phyloP scores from a whole-genome alignment of 179 eudicot species.

The Beta corolliflora region DNA sequence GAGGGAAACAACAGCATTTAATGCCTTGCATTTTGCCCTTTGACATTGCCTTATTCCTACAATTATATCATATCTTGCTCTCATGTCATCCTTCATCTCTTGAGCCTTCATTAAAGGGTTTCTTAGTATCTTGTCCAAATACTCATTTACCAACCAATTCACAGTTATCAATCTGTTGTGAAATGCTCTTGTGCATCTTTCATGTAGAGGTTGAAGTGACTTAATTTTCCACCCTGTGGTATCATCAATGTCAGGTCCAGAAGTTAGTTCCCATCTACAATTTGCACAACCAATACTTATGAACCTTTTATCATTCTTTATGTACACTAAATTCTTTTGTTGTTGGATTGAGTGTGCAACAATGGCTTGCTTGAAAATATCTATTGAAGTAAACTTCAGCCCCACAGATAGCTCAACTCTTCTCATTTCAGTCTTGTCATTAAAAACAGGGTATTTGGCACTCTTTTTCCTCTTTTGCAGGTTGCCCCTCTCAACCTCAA shows the following conservation, averaged over 20 bases:
- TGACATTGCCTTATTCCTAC: not conserved
- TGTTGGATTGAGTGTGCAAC: not conserved
- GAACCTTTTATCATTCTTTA: conserved; percentile 8
- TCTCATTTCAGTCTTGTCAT: not conserved
- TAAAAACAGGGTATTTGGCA: not conserved
- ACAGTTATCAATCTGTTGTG: not conserved
- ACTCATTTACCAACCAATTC: not conserved
- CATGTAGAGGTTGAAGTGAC: conserved; percentile 3
- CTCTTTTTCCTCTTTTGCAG: not conserved
- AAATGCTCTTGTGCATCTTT: not conserved
- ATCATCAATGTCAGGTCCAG: not conserved
- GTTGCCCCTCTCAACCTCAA: not conserved
- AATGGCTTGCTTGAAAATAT: not conserved
- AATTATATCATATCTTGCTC: not conserved
- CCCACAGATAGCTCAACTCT: not conserved
- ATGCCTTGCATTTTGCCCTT: conserved; percentile 7
- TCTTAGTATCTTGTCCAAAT: conserved; percentile 7
- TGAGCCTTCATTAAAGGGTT: not conserved
- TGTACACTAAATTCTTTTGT: not conserved
- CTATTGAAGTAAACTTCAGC: not conserved
- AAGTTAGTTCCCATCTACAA: conserved; percentile 2
- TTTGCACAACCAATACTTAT: not conserved
- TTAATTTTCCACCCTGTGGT: conserved; percentile 10
- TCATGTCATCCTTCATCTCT: conserved; percentile 12
- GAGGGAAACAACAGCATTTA: not conserved